Base-by-base conservation (phyloP, 1,284 basidiomycete species). In the Porogramme epimiltina region DNA sequence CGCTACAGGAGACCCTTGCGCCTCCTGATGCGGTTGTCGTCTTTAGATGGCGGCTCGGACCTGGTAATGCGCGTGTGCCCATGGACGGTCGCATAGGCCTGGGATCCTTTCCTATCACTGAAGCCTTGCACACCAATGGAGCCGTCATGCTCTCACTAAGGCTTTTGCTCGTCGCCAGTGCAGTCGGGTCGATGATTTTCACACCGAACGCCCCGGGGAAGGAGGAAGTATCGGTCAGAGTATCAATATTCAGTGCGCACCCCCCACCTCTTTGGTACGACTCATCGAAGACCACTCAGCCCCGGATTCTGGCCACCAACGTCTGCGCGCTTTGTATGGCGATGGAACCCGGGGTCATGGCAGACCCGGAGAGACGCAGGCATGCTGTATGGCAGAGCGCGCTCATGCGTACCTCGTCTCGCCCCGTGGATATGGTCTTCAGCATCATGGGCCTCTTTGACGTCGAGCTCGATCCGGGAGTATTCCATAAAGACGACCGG, bases 381-480 rank as follows among this genome's bases (percentile, higher is more conserved):
- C 47, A 58, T 16, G 51, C 58, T 8, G 49, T 62, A 6, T 67
- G 63, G 64, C 59, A 56, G 39, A 53, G 59, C 46, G 56, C 58
- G 9, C 44, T 60, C 28, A 58, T 63, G 57, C 56, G 61, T 31
- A 63, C 64, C n/a, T 61, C 45, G 54, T 63, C 64, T 1, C 54
- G 56, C 40, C 63, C 61, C 10, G 59, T 65, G 24, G 65, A 66
- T 47, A 65, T 62, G 64, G 55, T 64, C n/a, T 59, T 65, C 51
- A 65, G 63, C 49, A 65, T 66, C 52, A 64, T 63, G 64, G 62
- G 59, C 15, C 57, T 66, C 5, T 64, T 67, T 31, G 64, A 59
- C 31, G 62, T 66, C 28, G 51, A 44, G 2, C 62, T 66, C 15
- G 55, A 64, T 24, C 37, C 56, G 2, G 15, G 28, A 3, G 19